Evolutionary conservation across 441 rosid genomes (phyloP), one percentile per base, ranked within the genome.

Genomic region (Iberis amara): DNA sequence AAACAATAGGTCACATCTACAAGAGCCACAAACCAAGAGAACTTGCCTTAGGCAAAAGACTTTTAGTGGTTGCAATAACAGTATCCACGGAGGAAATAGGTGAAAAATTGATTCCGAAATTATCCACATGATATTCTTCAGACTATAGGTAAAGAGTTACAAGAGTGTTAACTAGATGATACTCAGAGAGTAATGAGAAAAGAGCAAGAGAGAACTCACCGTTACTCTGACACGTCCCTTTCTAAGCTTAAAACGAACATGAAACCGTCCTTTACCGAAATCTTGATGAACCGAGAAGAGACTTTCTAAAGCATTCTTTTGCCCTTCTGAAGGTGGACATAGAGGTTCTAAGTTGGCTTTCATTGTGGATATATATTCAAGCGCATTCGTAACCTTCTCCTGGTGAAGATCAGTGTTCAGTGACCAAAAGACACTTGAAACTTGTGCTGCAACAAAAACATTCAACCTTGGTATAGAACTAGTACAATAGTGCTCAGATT

Each of bases 321-420:
- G 63, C n/a, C 79, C 82, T 61, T 66, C 68, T 31, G 68, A 42
- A 52, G 70, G 45, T 53, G 39, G 73, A 61, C 67, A 68, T 12
- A 59, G 40, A 53, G 92, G 88, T 62, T 86, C 90, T 43, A 80
- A 53, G 57, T 68, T 64, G 44, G 85, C 89, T 44, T 74, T 80
- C 79, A 84, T 80, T 9, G 95, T 79, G 39, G 99, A 89, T 68
- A 82, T 52, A 71, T 84, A 86, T 57, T 86, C 92, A 52, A 89
- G 78, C 62, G 73, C 74, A 71, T 78, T 66, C 14, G 79, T 68
- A 24, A 76, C 76, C 66, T 72, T 81, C 39, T 52, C 72, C 68
- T 81, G 85, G 33, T 75, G 88, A 68, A 86, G 82, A 52, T 89
- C 96, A 6, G 86, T 73, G 78, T 84, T 96, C 36, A 82, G 38